These are phyloP conservation scores for Dunaliella sp. DNA, from an alignment of 139 green algal species.

Conservation along the genomic window DNA sequence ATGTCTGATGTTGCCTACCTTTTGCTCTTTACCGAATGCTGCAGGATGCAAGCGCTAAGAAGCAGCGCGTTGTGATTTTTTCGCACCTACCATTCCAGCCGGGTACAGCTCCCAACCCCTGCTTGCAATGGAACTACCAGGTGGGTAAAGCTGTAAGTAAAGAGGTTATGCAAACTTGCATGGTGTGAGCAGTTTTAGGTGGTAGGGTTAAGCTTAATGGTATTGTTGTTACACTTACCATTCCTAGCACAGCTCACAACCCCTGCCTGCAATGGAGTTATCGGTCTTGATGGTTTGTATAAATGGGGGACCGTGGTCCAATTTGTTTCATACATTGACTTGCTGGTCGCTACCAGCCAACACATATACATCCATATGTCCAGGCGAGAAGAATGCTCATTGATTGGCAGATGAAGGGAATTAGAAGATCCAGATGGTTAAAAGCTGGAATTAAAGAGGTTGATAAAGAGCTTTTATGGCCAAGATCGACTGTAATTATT, in stretches of 20 bases:
- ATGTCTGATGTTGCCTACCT: no score
- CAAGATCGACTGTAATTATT: no score
- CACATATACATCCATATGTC: no score
- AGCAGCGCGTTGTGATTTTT: constrained; percentile 22
- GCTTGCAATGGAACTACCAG: constrained; percentile 76
- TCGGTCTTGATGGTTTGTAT: constrained; percentile 1
- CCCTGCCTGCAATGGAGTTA: constrained; percentile 77
- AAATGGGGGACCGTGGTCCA: no score
- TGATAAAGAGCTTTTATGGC: no score
- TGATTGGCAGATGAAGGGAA: no score
- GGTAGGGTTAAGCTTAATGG: not conserved
- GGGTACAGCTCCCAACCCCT: constrained; percentile 41
- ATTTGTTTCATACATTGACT: no score
- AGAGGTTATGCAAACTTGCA: not conserved
- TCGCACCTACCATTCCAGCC: constrained; percentile 51
- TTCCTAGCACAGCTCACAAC: constrained; percentile 38
- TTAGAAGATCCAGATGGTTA: no score
- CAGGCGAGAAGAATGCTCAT: no score
- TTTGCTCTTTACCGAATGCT: no score
- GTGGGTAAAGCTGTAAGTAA: not conserved
- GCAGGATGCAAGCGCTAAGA: not conserved
- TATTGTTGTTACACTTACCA: constrained; percentile 42
- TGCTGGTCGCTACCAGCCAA: no score
- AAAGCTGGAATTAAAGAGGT: no score
- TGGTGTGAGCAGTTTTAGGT: constrained; percentile 37